Evolutionary conservation across 1,139 yeast species (phyloP).

Genomic region (Wickerhamiella infanticola): DNA sequence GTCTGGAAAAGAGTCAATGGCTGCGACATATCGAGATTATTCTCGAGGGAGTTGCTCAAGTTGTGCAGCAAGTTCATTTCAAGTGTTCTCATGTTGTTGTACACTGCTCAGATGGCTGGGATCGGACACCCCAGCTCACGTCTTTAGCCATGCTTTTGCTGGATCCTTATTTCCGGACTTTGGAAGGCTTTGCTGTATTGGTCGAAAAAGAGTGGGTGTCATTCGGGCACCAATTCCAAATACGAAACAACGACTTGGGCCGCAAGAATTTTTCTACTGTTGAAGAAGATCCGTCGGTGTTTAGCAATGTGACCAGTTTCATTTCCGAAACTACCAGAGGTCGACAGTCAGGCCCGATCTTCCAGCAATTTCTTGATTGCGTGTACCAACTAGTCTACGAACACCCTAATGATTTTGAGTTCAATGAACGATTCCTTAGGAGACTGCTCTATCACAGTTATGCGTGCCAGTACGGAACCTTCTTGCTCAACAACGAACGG

Average conservation of each 20-base stretch:
- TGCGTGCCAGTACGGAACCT: constrained; percentile 91
- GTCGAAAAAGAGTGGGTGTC: constrained; percentile 93
- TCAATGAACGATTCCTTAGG: constrained; percentile 74
- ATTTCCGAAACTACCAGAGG: constrained; percentile 23
- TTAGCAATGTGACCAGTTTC: constrained; percentile 23
- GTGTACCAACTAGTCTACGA: constrained; percentile 67
- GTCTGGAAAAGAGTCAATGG: constrained; percentile 63
- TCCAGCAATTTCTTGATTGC: constrained; percentile 86
- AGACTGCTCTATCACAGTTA: constrained; percentile 74
- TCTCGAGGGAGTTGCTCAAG: constrained; percentile 60
- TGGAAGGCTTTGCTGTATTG: constrained; percentile 70
- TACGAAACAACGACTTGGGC: constrained; percentile 33
- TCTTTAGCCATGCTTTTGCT: constrained; percentile 74
- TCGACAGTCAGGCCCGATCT: constrained; percentile 69
- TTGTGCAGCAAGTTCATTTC: constrained; percentile 64
- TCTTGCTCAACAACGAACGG: constrained; percentile 57
- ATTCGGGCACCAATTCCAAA: constrained; percentile 82
- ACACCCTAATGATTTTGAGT: constrained; percentile 61
- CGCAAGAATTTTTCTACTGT: constrained; percentile 19
- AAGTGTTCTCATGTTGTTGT: constrained; percentile 71
- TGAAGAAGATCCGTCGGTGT: constrained; percentile 17
- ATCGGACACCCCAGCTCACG: constrained; percentile 79
- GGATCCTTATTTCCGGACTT: constrained; percentile 79
- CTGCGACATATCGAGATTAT: constrained; percentile 53
- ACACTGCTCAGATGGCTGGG: constrained; percentile 99